Base-by-base conservation (phyloP, 768 basidiomycete genomes). In the Lactifluus subvellereus region DNA sequence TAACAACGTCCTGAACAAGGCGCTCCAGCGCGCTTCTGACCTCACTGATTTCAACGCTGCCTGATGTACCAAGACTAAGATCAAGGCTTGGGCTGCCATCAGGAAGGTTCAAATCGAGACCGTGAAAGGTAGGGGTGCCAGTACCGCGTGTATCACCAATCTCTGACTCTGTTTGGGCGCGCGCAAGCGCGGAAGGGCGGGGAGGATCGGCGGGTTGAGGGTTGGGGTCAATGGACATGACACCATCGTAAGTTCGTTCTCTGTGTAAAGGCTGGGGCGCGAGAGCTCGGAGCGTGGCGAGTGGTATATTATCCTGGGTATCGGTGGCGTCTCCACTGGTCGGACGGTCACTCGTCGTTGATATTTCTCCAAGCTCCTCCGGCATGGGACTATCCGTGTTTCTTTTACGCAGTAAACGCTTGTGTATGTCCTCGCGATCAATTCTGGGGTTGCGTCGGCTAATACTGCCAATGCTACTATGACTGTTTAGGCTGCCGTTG, bases 341-440 rank as follows among this genome's bases (percentile, higher is more conserved):
- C 10, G 38, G 30, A 4, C 2, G 33, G 16, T 64, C 40, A 16
- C 33, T 33, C 3, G 18, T 40, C 20, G 16, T 54, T 22, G 54
- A 50, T 14, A 27, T 11, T 64, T 59, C 62, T 45, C 40, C 48
- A 8, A 18, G 42, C 37, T 54, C 50, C 20, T 65, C 69, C 6
- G 69, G 63, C 63, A 76, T 60, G 7, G 78, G 74, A 65, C 81
- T 81, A 52, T 82, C 77, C 49, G 72, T 69, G 48, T 80, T 81
- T 60, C 76, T 72, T 66, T 78, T 76, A 54, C 74, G 75, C 70
- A 79, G 67, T 55, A 85, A 69, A 40, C 81, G 76, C 57, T 78
- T 73, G 62, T 81, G 78, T 20, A 87, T 78, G 53, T 81, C 80
- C 57, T 83, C 83, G 33, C 79, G 78, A 57, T 75, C 84, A 61